Evolutionary conservation across 2,329 filamentous ascomycete genomes (phyloP), one percentile per base, ranked within the genome.

Genomic region (Beauveria brongniartii): DNA sequence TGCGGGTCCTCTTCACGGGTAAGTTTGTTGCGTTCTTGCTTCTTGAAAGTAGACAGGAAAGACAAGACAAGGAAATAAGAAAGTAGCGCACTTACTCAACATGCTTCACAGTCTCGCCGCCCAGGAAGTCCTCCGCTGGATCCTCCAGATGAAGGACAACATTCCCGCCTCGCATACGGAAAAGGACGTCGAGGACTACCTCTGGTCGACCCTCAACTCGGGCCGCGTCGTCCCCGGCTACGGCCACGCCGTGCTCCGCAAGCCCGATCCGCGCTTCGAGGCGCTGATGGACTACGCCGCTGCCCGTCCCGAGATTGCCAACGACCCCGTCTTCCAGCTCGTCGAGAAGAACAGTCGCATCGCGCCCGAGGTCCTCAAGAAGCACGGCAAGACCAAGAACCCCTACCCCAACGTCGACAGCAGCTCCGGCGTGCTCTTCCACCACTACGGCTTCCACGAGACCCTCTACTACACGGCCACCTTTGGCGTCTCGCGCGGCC

Each of bases 341-440:
- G 93, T 99, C 61, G 89, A 92, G 83, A 88, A 89, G 79, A 97
- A 96, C 80, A 92, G 89, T 66, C 88, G 92, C 70, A 88, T 99
- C 65, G 94, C 94, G 0, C 94, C 94, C 18, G 84, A 85, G 57
- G 94, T 99, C 22, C 82, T 99, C 68, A 94, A 86, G 69, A 87
- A 97, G 79, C 94, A 99, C 73, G 94, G 94, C 75, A 97, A 97
- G 87, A 96, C 92, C 67, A 96, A 96, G 83, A 96, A 96, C 79
- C 92, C 94, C 2, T 96, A 93, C 77, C 94, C 94, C 65, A 99
- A 99, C 73, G 94, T 99, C 64, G 94, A 99, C 76, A 92, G 89
- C 53, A 88, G 86, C 65, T 96, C 92, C 0, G 94, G 94, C 65
- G 92, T 97, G 6, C 82, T 99, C 54, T 97, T 99, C 85, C 88